Conservation (phyloP, 2,329 filamentous ascomycete genomes). For the Alternaria postmessia region DNA sequence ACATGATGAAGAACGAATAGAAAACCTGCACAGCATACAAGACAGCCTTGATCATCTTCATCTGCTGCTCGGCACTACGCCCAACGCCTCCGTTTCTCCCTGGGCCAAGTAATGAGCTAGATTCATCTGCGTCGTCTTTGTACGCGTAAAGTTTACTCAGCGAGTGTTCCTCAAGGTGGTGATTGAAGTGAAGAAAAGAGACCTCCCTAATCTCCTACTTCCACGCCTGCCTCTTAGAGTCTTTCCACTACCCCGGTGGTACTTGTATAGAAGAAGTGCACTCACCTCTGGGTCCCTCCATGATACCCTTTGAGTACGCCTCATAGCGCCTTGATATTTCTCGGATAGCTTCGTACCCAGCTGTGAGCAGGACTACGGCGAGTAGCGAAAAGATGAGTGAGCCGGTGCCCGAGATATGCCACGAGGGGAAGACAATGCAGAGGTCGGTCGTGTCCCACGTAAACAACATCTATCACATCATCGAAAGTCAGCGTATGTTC, state of each 20-base stretch:
- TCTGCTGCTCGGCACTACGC: slow-evolving; percentile 71
- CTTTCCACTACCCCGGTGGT: not conserved
- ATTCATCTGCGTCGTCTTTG: slow-evolving; percentile 53
- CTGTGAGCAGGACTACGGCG: slow-evolving; percentile 80
- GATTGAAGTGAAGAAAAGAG: slow-evolving; percentile 17
- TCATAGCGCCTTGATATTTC: slow-evolving; percentile 82
- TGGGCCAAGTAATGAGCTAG: slow-evolving; percentile 76
- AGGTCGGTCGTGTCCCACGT: slow-evolving; percentile 94
- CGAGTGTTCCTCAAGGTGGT: slow-evolving; percentile 27
- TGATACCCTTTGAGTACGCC: slow-evolving; percentile 39
- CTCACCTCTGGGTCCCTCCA: slow-evolving; percentile 47
- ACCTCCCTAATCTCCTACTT: slow-evolving; percentile 14
- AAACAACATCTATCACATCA: slow-evolving; percentile 83
- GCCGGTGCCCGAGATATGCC: slow-evolving; percentile 79
- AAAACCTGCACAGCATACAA: slow-evolving; percentile 95
- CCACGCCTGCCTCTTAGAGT: slow-evolving; percentile 1
- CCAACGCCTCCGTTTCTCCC: slow-evolving; percentile 64
- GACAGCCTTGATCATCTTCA: slow-evolving; percentile 79
- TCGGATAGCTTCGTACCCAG: slow-evolving; percentile 92
- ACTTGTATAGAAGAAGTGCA: slow-evolving; percentile 15
- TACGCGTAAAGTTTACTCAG: slow-evolving; percentile 37
- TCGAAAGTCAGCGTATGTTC: not conserved
- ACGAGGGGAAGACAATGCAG: slow-evolving; percentile 93
- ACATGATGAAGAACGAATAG: slow-evolving; percentile 99
- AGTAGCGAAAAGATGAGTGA: slow-evolving; percentile 84